Conservation (phyloP, 306 rosid genomes). For the Castanopsis chinensis region DNA sequence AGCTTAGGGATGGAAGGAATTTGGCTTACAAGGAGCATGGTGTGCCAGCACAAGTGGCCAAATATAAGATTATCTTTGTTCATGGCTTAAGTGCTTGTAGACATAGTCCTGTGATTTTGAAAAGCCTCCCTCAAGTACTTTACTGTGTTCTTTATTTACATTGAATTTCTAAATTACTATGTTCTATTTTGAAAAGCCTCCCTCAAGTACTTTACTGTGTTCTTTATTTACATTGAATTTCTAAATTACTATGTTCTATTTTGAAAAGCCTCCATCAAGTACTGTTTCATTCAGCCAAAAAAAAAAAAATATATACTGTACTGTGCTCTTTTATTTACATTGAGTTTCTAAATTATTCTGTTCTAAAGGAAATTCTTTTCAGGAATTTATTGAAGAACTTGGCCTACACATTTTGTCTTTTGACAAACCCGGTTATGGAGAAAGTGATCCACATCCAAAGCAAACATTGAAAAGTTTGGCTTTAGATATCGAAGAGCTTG, state of each 20-base stretch:
- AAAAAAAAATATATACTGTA: neutral
- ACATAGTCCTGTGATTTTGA: slow-evolving; percentile 14
- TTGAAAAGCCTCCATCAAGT: too few relatives aligned
- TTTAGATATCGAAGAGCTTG: slow-evolving; percentile 48
- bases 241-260: too few relatives aligned
- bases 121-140: slow-evolving; percentile 13
- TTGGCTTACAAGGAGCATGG: slow-evolving; percentile 68
- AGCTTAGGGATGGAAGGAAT: slow-evolving; percentile 64
- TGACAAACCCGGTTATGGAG: slow-evolving; percentile 54
- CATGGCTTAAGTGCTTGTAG: slow-evolving; percentile 40
- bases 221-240: too few relatives aligned
- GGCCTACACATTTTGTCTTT: slow-evolving; percentile 40
- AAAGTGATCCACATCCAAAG: slow-evolving; percentile 44
- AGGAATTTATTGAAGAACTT: slow-evolving; percentile 38
- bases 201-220: neutral
- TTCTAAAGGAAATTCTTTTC: neutral
- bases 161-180: neutral
- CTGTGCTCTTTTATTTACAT: neutral
- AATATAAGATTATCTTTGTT: slow-evolving; percentile 41
- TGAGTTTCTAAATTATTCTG: neutral
- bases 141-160: neutral
- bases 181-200: too few relatives aligned
- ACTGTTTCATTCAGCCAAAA: too few relatives aligned
- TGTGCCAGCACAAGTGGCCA: slow-evolving; percentile 41
- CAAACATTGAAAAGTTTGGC: slow-evolving; percentile 34